Percentiles rank a stretch among this genome's conserved stretches.
Evolutionary conservation across 306 rosid genomes (phyloP).

Genomic region (Mimosa bimucronata): DNA sequence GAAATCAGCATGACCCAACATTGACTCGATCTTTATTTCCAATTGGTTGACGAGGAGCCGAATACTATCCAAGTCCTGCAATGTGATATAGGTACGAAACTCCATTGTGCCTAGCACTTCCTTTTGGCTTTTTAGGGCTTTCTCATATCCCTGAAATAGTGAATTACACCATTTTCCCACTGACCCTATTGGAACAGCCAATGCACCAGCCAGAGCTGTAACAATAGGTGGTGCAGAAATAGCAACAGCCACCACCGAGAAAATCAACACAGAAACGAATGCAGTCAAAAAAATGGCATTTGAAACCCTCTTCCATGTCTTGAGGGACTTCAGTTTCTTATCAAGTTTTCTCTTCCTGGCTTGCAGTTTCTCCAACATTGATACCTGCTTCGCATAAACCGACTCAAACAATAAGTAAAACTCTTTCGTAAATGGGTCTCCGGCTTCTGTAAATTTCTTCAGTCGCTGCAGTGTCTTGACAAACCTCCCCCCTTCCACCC

Average conservation of each 20-base stretch:
- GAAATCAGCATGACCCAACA: conserved; percentile 59
- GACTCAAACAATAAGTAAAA: conserved; percentile 60
- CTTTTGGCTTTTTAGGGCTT: conserved; percentile 53
- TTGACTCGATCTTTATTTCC: conserved; percentile 54
- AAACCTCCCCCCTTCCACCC: conserved; percentile 54
- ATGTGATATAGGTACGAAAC: conserved; percentile 49
- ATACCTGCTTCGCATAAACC: conserved; percentile 57
- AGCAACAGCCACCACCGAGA: conserved; percentile 92
- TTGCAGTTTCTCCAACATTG: conserved; percentile 60
- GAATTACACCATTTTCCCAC: conserved; percentile 92
- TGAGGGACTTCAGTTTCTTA: conserved; percentile 68
- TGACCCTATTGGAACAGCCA: conserved; percentile 80
- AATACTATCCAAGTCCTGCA: conserved; percentile 70
- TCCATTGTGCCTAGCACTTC: conserved; percentile 67
- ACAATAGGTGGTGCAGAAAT: conserved; percentile 79
- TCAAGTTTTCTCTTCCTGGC: conserved; percentile 69
- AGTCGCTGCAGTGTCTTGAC: conserved; percentile 67
- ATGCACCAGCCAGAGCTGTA: conserved; percentile 70
- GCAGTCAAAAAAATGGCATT: conserved; percentile 72
- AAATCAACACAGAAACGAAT: conserved; percentile 73
- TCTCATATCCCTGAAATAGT: conserved; percentile 64
- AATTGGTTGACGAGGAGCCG: conserved; percentile 51
- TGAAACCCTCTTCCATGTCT: conserved; percentile 71
- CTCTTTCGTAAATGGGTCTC: conserved; percentile 79
- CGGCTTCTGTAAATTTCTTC: conserved; percentile 66